Conservation (phyloP, 176 grass and related monocot species). For the Carex littledalei region DNA sequence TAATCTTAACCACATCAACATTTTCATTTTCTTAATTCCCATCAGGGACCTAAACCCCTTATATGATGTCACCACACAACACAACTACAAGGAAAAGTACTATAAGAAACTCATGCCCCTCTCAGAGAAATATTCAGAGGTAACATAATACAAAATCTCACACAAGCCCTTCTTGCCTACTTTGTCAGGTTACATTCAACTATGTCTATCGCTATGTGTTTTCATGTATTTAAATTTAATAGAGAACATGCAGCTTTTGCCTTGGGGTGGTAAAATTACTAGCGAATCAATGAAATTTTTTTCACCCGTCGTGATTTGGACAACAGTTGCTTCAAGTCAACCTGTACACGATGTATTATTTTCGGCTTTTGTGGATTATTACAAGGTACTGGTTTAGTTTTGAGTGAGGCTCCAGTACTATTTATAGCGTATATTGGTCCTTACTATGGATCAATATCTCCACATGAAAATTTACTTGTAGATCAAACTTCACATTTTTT, state of each 20-base stretch:
- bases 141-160: slow-evolving; percentile 21
- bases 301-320: slow-evolving; percentile 86
- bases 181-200: slow-evolving; percentile 22
- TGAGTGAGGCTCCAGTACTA: too few relatives aligned
- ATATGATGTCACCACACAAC: slow-evolving; percentile 54
- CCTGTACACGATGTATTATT: slow-evolving; percentile 37
- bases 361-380: slow-evolving; percentile 83
- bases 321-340: slow-evolving; percentile 57
- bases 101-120: slow-evolving; percentile 62
- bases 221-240: slow-evolving; percentile 39
- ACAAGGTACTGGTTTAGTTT: slow-evolving; percentile 33
- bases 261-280: slow-evolving; percentile 96
- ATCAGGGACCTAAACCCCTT: slow-evolving; percentile 84
- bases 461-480: too few relatives aligned
- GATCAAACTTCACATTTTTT: too few relatives aligned
- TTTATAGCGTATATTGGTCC: too few relatives aligned
- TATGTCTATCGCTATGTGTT: slow-evolving; percentile 40
- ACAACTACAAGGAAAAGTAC: slow-evolving; percentile 80
- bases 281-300: slow-evolving; percentile 86
- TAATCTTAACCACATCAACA: not conserved
- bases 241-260: slow-evolving; percentile 83
- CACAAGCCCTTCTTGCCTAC: not conserved
- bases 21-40: not conserved
- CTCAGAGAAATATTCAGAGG: slow-evolving; percentile 66
- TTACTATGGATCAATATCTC: too few relatives aligned